Evolutionary conservation across 805 yeast species (phyloP), one percentile per base, ranked within the genome.

Genomic region (Danielia oregonensis): DNA sequence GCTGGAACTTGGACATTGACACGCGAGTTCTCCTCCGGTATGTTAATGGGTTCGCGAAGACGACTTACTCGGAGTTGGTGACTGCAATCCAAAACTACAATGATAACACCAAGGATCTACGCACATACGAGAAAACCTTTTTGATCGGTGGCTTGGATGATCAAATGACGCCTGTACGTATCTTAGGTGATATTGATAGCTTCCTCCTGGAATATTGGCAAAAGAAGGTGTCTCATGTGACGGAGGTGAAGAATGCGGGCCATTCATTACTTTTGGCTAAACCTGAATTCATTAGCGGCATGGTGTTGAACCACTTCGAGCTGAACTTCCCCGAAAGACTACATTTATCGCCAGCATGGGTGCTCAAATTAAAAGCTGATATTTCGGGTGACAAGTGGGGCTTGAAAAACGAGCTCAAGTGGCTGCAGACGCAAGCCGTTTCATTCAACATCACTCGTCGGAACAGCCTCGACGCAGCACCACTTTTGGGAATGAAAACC

Each of bases 371-470:
- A 12, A 74, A 78, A 47, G 84, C 84, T 2, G 70, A 75, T 33
- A 69, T 77, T 10, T 71, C 77, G 17, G 83, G 82, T 2, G 83
- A 76, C 47, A 83, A 84, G 57, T 84, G 91, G 91, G 85, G 87
- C 15, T 58, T 84, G 43, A 83, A 83, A 55, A 84, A 83, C 50
- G 84, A 81, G 51, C 70, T 65, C 40, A 84, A 83, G 54, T 84
- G 93, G 91, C 67, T 70, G 51, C 61, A 68, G 22, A 65, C 78
- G 5, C 65, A 67, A 29, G 64, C 78, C 1, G 64, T 83, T 0
- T 76, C 82, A 0, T 43, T 57, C 39, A 68, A 63, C 30, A 59
- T 77, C 12, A 40, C 55, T 16, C 49, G 68, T 26, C 42, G 40
- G 5, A 59, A 49, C 37, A 45, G 45, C 3, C 56, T 39, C 35